Conservation (phyloP, 2,329 filamentous ascomycete genomes). For the Hypoxylon sp. region DNA sequence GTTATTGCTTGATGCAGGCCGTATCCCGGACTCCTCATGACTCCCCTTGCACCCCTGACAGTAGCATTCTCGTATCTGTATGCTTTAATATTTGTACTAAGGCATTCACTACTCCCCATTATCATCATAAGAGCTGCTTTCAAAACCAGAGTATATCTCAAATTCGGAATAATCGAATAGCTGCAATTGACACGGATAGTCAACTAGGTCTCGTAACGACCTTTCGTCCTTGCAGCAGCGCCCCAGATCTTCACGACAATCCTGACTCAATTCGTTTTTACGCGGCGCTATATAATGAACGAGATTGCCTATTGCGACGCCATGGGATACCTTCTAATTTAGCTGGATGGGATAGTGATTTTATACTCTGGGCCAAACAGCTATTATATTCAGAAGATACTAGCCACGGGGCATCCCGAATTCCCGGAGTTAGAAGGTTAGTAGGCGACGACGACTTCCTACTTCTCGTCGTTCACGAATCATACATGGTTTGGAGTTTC, state of each 20-base stretch:
- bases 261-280: constrained; percentile 32
- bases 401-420: neutral
- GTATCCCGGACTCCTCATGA: constrained; percentile 39
- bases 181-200: constrained; percentile 24
- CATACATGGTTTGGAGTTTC: constrained; percentile 51
- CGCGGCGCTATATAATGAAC: constrained; percentile 23
- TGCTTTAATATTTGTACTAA: constrained; percentile 55
- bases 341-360: constrained; percentile 28
- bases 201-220: constrained; percentile 25
- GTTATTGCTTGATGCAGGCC: constrained; percentile 50
- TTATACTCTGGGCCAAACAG: constrained; percentile 40
- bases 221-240: constrained; percentile 24
- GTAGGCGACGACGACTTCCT: constrained; percentile 52
- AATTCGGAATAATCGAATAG: constrained; percentile 50
- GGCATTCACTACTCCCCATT: constrained; percentile 48
- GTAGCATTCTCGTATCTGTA: constrained; percentile 45
- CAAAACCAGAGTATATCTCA: constrained; percentile 44
- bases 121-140: constrained; percentile 44
- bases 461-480: constrained; percentile 48
- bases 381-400: too few relatives aligned
- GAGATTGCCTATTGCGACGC: constrained; percentile 21
- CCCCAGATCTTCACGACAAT: constrained; percentile 7
- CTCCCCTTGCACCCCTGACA: constrained; percentile 33
- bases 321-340: constrained; percentile 19
- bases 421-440: constrained; percentile 21